Conservation (phyloP, 2,329 filamentous ascomycete genomes). For the Huntiella moniliformis region DNA sequence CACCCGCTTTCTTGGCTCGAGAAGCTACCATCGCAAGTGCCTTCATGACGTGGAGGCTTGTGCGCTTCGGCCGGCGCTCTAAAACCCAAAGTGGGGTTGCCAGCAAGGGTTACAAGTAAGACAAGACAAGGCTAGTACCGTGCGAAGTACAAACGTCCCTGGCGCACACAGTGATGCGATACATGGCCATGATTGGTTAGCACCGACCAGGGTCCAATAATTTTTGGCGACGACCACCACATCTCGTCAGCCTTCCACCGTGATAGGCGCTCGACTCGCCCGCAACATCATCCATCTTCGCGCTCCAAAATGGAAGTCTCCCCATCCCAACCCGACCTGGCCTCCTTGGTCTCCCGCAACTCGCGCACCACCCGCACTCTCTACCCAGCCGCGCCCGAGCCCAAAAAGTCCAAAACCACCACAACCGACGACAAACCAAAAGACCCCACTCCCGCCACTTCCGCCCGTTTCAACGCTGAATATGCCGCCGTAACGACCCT, state of each 20-base stretch:
- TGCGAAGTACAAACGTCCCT: background rate
- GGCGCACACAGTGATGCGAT: background rate
- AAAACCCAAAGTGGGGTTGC: background rate
- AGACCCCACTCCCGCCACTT: constrained; percentile 15
- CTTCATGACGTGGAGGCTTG: constrained; percentile 1
- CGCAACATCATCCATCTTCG: background rate
- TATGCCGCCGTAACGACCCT: constrained; percentile 63
- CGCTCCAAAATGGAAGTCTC: constrained; percentile 6
- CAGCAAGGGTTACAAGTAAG: background rate
- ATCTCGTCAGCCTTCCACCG: background rate
- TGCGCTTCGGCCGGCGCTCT: background rate
- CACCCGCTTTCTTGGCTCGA: too few relatives aligned
- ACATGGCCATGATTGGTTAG: background rate
- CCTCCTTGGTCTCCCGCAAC: constrained; percentile 11
- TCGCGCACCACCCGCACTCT: constrained; percentile 9
- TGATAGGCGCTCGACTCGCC: background rate
- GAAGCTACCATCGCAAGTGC: background rate
- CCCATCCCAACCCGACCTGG: constrained; percentile 7
- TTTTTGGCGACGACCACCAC: background rate
- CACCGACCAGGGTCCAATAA: background rate
- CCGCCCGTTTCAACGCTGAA: constrained; percentile 45
- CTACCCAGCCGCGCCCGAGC: constrained; percentile 16
- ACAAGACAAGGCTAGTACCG: constrained; percentile 1
- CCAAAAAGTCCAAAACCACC: constrained; percentile 14
- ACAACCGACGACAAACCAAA: background rate